Conservation (phyloP, 2,329 filamentous ascomycete species). For the Fusarium buharicum region DNA sequence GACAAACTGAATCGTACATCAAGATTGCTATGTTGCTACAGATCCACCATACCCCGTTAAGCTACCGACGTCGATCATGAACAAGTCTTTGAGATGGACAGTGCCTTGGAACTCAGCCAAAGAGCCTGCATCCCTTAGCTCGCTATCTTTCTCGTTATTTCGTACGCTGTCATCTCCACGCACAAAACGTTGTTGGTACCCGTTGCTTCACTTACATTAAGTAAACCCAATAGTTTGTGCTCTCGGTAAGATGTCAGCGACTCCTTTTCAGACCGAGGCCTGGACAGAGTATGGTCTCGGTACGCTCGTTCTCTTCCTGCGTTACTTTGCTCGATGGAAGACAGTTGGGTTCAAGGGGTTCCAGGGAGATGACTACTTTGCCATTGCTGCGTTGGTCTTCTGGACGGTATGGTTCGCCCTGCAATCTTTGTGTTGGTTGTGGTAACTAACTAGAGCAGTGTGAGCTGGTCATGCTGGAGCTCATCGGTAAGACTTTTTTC, state of each 20-base stretch:
- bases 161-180: conserved; percentile 2
- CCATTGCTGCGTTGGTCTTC: conserved; percentile 50
- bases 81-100: conserved; percentile 18
- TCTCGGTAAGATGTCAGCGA: conserved; percentile 42
- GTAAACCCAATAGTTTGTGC: background rate
- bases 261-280: conserved; percentile 56
- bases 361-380: conserved; percentile 58
- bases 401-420: conserved; percentile 49
- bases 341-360: conserved; percentile 54
- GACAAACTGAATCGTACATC: background rate
- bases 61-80: conserved; percentile 1
- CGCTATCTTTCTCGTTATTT: conserved; percentile 9
- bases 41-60: conserved; percentile 7
- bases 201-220: conserved; percentile 1
- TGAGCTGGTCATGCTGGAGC: conserved; percentile 49
- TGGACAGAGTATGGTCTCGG: conserved; percentile 58
- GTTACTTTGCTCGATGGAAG: conserved; percentile 53
- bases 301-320: conserved; percentile 50
- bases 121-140: background rate
- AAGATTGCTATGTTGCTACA: background rate
- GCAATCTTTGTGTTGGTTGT: background rate
- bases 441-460: conserved; percentile 24
- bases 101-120: conserved; percentile 13
- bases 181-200: conserved; percentile 1
- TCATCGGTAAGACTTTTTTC: conserved; percentile 45